Percentiles rank a stretch among this genome's conserved stretches.
These are phyloP conservation scores for Podospora anserina DNA, from an alignment of 495 filamentous ascomycete genomes.

Conservation along the genomic window DNA sequence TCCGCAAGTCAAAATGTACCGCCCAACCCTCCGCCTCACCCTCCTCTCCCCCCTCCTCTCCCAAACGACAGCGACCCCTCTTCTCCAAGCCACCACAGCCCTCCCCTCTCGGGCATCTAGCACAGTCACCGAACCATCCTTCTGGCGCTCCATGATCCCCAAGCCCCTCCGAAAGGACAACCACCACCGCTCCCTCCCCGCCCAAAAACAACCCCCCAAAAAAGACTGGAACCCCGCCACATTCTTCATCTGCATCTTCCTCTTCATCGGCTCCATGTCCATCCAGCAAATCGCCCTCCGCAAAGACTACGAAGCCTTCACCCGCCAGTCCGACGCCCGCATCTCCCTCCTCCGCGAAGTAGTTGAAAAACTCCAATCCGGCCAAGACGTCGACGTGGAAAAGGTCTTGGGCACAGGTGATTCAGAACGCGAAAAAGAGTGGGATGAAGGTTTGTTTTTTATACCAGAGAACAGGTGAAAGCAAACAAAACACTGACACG, in stretches of 20 bases:
- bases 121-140: slow-evolving; percentile 51
- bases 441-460: slow-evolving; percentile 70
- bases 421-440: slow-evolving; percentile 69
- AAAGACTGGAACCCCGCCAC: slow-evolving; percentile 88
- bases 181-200: background rate
- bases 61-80: background rate
- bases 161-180: slow-evolving; percentile 39
- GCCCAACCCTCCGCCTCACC: slow-evolving; percentile 6
- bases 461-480: background rate
- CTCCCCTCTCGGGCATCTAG: slow-evolving; percentile 18
- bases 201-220: slow-evolving; percentile 28
- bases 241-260: slow-evolving; percentile 85
- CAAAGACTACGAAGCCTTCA: slow-evolving; percentile 68
- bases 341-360: slow-evolving; percentile 77
- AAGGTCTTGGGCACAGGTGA: slow-evolving; percentile 77
- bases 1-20: background rate
- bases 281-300: slow-evolving; percentile 84
- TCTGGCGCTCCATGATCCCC: slow-evolving; percentile 68
- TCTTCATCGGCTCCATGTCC: slow-evolving; percentile 89
- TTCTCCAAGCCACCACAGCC: too few relatives aligned
- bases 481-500: slow-evolving; percentile 8
- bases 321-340: slow-evolving; percentile 71
- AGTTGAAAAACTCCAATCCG: slow-evolving; percentile 73
- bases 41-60: slow-evolving; percentile 12
- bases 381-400: slow-evolving; percentile 90